phyloP scores from a whole-genome alignment of 225 moss, liverwort and hornwort genomes.

The Polytrichum formosum region DNA sequence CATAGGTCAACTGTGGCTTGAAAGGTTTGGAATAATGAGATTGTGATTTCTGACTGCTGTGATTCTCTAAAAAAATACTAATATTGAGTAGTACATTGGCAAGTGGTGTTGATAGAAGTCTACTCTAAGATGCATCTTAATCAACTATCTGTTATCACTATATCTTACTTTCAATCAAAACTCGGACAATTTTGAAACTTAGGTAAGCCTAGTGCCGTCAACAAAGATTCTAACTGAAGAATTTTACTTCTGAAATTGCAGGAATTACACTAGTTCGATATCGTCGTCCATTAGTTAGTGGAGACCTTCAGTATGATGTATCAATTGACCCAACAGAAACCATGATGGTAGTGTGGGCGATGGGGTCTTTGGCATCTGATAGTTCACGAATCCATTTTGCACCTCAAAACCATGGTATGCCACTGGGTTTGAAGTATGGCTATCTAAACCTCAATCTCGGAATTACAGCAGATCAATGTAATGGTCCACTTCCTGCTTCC shows the following conservation, averaged over 20 bases:
- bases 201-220: too few relatives aligned
- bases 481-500: constrained; percentile 78
- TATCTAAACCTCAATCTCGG: constrained; percentile 53
- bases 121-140: too few relatives aligned
- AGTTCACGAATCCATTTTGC: constrained; percentile 63
- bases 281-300: constrained; percentile 64
- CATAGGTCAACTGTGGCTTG: too few relatives aligned
- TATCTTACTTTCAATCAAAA: too few relatives aligned
- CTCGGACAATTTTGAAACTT: too few relatives aligned
- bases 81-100: too few relatives aligned
- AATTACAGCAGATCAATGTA: constrained; percentile 59
- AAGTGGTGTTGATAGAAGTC: too few relatives aligned
- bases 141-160: too few relatives aligned
- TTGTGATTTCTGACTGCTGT: too few relatives aligned
- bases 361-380: constrained; percentile 81
- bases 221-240: too few relatives aligned
- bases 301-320: constrained; percentile 67
- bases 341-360: constrained; percentile 90
- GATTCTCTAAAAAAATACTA: too few relatives aligned
- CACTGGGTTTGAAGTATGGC: constrained; percentile 59
- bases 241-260: not conserved
- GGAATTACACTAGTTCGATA: constrained; percentile 93
- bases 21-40: too few relatives aligned
- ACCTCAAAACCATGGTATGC: constrained; percentile 84
- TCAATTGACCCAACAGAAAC: constrained; percentile 52